phyloP scores from a whole-genome alignment of 1,139 yeast species.

The Debaryomycetaceae sp. region DNA sequence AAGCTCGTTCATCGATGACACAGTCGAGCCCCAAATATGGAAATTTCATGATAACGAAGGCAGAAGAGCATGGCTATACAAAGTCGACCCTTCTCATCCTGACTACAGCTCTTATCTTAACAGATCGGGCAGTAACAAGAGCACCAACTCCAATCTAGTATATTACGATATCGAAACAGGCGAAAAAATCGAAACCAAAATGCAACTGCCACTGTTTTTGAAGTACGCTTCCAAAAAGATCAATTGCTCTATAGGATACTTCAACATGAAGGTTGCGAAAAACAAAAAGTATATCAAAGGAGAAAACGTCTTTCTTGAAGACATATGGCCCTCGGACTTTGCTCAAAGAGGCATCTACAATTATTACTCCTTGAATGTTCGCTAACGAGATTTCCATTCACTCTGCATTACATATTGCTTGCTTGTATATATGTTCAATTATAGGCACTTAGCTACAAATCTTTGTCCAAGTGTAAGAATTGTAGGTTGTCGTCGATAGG shows the following conservation, averaged over 20 bases:
- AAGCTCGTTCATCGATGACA: conserved; percentile 23
- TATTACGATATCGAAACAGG: conserved; percentile 66
- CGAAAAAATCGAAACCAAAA: conserved; percentile 53
- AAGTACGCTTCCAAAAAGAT: conserved; percentile 64
- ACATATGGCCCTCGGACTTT: conserved; percentile 61
- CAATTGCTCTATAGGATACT: conserved; percentile 53
- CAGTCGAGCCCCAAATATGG: conserved; percentile 41
- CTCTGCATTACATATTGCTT: not conserved
- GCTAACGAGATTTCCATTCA: conserved; percentile 10
- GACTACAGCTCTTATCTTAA: conserved; percentile 29
- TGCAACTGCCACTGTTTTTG: conserved; percentile 56
- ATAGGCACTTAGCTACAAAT: not conserved
- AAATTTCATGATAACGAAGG: conserved; percentile 59
- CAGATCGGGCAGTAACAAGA: conserved; percentile 7
- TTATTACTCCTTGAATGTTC: conserved; percentile 55
- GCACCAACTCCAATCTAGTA: conserved; percentile 30
- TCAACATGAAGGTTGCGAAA: conserved; percentile 35
- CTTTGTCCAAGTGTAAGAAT: too few relatives aligned
- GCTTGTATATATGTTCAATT: not conserved
- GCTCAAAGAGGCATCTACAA: conserved; percentile 70
- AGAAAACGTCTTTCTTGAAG: conserved; percentile 35
- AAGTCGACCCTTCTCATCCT: conserved; percentile 36
- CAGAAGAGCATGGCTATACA: conserved; percentile 80
- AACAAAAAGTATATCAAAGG: conserved; percentile 25
- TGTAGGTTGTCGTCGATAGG: too few relatives aligned